phyloP scores from a whole-genome alignment of 2,329 filamentous ascomycete genomes.

The Plectosphaerella cucumerina region DNA sequence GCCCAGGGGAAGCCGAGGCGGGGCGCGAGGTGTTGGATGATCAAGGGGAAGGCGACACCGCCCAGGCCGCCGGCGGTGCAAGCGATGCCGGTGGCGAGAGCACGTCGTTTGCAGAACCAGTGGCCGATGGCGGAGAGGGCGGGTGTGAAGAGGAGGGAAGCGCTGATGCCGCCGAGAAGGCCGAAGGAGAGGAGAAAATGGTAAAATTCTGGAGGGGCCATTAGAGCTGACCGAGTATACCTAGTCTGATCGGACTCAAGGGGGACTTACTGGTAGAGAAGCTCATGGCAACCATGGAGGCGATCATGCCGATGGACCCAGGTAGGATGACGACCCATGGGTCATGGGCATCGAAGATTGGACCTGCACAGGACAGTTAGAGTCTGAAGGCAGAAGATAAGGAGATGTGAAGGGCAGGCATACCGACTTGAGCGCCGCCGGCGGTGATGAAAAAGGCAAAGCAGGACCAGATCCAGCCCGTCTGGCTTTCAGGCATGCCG shows the following conservation, averaged over 20 bases:
- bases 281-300: slow-evolving; percentile 53
- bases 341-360: slow-evolving; percentile 66
- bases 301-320: slow-evolving; percentile 53
- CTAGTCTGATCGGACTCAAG: background rate
- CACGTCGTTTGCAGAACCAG: slow-evolving; percentile 62
- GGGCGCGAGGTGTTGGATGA: slow-evolving; percentile 20
- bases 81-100: slow-evolving; percentile 65
- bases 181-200: slow-evolving; percentile 70
- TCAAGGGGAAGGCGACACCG: slow-evolving; percentile 45
- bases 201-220: slow-evolving; percentile 57
- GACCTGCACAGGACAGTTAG: slow-evolving; percentile 30
- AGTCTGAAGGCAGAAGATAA: background rate
- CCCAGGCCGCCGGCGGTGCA: slow-evolving; percentile 60
- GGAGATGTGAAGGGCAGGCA: background rate
- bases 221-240: no score
- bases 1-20: slow-evolving; percentile 26
- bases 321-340: slow-evolving; percentile 53
- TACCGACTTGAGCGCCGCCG: slow-evolving; percentile 62
- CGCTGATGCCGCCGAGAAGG: slow-evolving; percentile 60
- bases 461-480: slow-evolving; percentile 71
- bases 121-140: slow-evolving; percentile 63
- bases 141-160: slow-evolving; percentile 67
- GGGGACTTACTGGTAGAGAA: slow-evolving; percentile 45
- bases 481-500: slow-evolving; percentile 51
- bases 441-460: slow-evolving; percentile 70